Percentiles rank a stretch among this genome's conserved stretches.
Evolutionary conservation across 805 yeast species (phyloP).

Genomic region (Kurtzmaniella fragi): DNA sequence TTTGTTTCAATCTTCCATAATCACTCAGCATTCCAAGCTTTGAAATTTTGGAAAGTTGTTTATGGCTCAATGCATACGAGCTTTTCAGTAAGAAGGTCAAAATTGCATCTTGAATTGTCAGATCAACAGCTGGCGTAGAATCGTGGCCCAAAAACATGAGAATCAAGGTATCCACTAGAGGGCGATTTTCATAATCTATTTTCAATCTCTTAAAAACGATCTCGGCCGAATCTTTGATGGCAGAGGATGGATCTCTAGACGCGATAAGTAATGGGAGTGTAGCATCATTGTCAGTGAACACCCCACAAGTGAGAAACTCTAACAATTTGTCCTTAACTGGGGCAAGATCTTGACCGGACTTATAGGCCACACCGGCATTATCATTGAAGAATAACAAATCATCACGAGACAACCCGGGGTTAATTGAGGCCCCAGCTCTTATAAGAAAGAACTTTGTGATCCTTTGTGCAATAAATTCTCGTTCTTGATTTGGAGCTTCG

Average conservation of each 20-base stretch:
- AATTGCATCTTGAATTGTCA: slow-evolving; percentile 52
- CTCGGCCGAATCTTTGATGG: slow-evolving; percentile 51
- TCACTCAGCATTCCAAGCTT: slow-evolving; percentile 58
- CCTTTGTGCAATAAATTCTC: slow-evolving; percentile 38
- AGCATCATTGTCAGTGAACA: slow-evolving; percentile 29
- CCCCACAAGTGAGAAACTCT: slow-evolving; percentile 37
- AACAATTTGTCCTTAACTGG: slow-evolving; percentile 20
- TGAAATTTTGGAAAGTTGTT: slow-evolving; percentile 43
- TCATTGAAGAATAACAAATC: slow-evolving; percentile 62
- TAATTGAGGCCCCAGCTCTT: slow-evolving; percentile 20
- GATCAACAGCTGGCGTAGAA: slow-evolving; percentile 49
- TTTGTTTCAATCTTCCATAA: slow-evolving; percentile 46
- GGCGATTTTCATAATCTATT: slow-evolving; percentile 47
- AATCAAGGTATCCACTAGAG: slow-evolving; percentile 41
- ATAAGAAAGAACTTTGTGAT: slow-evolving; percentile 57
- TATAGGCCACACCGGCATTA: slow-evolving; percentile 62
- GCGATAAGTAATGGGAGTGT: slow-evolving; percentile 57
- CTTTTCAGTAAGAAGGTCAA: slow-evolving; percentile 48
- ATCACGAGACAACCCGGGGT: slow-evolving; percentile 56
- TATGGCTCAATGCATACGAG: slow-evolving; percentile 40
- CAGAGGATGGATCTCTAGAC: slow-evolving; percentile 52
- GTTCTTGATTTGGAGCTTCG: slow-evolving; percentile 28
- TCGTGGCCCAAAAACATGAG: slow-evolving; percentile 49
- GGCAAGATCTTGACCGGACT: slow-evolving; percentile 39
- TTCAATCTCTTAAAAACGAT: slow-evolving; percentile 45